A percentile compares a stretch with the other conserved stretches of the same genome.
Conservation (phyloP, 495 filamentous ascomycete genomes). For the Chaetomium fimeti region DNA sequence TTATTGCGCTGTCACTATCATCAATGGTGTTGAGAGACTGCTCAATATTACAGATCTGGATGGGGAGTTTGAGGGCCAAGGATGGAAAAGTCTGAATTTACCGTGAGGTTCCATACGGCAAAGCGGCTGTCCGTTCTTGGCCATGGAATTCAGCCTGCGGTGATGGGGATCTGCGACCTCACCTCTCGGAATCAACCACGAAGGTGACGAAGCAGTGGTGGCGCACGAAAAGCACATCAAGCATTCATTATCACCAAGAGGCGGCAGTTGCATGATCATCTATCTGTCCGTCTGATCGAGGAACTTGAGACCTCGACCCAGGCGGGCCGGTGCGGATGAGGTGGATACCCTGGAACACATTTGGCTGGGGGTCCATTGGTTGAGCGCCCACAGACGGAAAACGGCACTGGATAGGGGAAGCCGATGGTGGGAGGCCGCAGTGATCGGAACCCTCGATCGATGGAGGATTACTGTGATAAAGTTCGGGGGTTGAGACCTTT, state of each 20-base stretch:
- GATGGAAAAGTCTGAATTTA: background rate
- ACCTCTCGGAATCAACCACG: background rate
- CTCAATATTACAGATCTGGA: no score
- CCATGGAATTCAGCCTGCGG: constrained; percentile 5
- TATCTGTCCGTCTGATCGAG: background rate
- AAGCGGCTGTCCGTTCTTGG: constrained; percentile 7
- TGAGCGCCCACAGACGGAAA: constrained; percentile 4
- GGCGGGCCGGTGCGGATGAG: constrained; percentile 19
- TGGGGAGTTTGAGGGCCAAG: background rate
- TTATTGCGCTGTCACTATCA: no score
- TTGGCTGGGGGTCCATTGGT: background rate
- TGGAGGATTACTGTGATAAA: background rate
- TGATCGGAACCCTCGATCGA: background rate
- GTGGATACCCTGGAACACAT: constrained; percentile 22
- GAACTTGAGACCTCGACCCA: constrained; percentile 25
- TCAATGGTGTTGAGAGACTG: background rate
- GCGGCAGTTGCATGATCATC: constrained; percentile 10
- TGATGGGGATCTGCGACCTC: constrained; percentile 10
- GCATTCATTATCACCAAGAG: constrained; percentile 8
- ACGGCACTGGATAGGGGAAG: constrained; percentile 14
- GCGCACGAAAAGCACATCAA: constrained; percentile 13
- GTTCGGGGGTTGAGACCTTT: background rate
- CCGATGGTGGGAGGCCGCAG: background rate
- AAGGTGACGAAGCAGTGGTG: constrained; percentile 6
- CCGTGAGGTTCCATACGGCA: background rate